A percentile compares a stretch with the other conserved stretches of the same genome.
phyloP scores from a whole-genome alignment of 1,284 basidiomycete genomes.

The Puccinia novopanici region DNA sequence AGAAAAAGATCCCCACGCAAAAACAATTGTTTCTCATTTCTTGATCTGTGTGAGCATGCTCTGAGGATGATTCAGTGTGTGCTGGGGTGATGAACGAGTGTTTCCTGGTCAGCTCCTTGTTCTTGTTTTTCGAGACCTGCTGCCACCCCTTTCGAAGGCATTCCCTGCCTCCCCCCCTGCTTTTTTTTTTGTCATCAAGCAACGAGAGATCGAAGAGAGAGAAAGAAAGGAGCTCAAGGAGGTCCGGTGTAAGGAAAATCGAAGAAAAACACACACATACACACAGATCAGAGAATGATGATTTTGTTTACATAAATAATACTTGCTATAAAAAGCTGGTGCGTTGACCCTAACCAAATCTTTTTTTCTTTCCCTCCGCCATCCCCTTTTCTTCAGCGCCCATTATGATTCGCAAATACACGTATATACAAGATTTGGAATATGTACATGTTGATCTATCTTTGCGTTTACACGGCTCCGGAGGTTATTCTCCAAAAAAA shows the following conservation, averaged over 20 bases:
- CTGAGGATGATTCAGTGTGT: background rate
- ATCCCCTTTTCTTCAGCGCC: conserved; percentile 1
- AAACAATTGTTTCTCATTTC: background rate
- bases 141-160: background rate
- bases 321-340: background rate
- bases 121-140: background rate
- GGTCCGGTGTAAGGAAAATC: background rate
- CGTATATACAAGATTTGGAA: background rate
- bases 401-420: background rate
- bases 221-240: conserved; percentile 3
- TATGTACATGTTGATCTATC: conserved; percentile 12
- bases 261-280: background rate
- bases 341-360: background rate
- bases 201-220: background rate
- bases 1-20: background rate
- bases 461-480: conserved; percentile 18
- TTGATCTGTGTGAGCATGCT: background rate
- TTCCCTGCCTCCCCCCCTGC: background rate
- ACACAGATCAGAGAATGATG: conserved; percentile 20
- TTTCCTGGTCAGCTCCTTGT: conserved; percentile 6
- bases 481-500: background rate
- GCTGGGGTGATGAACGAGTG: conserved; percentile 2
- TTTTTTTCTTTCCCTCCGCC: conserved; percentile 12
- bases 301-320: background rate
- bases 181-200: background rate